Base-by-base conservation (phyloP, 2,329 filamentous ascomycete genomes). In the Botrytis fragariae region DNA sequence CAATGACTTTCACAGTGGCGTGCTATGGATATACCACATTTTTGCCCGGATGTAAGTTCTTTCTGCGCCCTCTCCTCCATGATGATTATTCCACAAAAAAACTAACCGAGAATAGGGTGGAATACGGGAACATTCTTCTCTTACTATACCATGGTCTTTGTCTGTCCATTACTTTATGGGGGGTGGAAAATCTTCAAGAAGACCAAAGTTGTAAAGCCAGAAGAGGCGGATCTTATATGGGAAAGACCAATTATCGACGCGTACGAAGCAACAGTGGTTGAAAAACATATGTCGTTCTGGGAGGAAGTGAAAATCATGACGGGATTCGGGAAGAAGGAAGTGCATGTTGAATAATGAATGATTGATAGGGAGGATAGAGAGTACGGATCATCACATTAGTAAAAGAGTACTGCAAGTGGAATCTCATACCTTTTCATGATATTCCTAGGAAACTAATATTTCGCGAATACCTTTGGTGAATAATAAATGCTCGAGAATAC, bases 21-120 rank as follows among this genome's bases (percentile, higher is more conserved):
- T 87, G 93, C 0, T 88, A 91, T 20, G 92, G 93, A 0, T 95
- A 94, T 74, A 87, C 89, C 0, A 91, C 94, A 0, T 95, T 95
- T 77, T 80, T 95, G 54, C 89, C 90, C 0, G 87, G 87, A 3
- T 77, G 76, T 76, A 71, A 72, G 76, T 74, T 39, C 2, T 25
- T 6, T 54, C 9, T 32, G 32, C 32, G 4, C 18, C 16, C 25
- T 25, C 22, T 59, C 37, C n/a, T 68, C 16, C 29, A 32, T n/a
- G 3, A 29, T 42, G 1, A 9, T 0, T 18, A 29, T 22, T 22
- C 6, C 9, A 44, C 8, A 6, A 22, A 6, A 4, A 32, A 35
- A 45, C 35, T 65, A 4, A 73, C 39, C n/a, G 35, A 61, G 1
- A 45, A 20, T 35, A 1, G 86, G 87, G 4, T 95, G 93, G 93